Evolutionary conservation across 371 early-diverging fungal species (phyloP), one percentile per base, ranked within the genome.

Genomic region (Lichtheimia ramosa): DNA sequence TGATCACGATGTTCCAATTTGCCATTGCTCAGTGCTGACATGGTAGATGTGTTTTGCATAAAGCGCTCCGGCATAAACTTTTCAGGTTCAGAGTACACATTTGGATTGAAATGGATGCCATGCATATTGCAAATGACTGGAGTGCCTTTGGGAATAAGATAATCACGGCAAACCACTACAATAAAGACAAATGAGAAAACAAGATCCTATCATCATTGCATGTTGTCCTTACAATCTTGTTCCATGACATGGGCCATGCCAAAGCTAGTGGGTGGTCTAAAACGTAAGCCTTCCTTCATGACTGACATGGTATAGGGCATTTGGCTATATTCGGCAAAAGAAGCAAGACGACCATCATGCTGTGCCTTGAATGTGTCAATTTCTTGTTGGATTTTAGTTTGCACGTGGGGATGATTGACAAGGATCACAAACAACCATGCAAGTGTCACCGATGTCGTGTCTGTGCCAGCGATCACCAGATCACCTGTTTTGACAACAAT

Each of bases 221-320:
- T 14, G 46, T 18, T 8, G 5, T 10, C 21, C 57, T 56, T 61
- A 63, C 61, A 28, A 54, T 69, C 65, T 49, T 62, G 52, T 21
- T 59, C 53, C 3, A 58, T 43, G 12, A 48, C 39, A 20, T 62
- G 69, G 5, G 64, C 43, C 16, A 64, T 34, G 6, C 62, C 62
- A 39, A 64, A 52, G 0, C 34, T 15, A 2, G 51, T 42, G 6
- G 54, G 41, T 13, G 57, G 62, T 7, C 65, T 54, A 51, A 49
- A 62, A 14, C 69, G 59, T 49, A 69, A 24, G 15, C 65, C 55
- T 42, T 69, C 69, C 27, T 54, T 58, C 24, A 59, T 59, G 0
- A 65, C 62, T n/a, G 62, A 58, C 3, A 54, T 34, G 6, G 43
- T 24, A 42, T 57, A 65, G 16, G 62, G 69, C 20, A 65, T 23